These are phyloP conservation scores for Morella rubra DNA, from an alignment of 306 rosid species.

Conservation along the genomic window DNA sequence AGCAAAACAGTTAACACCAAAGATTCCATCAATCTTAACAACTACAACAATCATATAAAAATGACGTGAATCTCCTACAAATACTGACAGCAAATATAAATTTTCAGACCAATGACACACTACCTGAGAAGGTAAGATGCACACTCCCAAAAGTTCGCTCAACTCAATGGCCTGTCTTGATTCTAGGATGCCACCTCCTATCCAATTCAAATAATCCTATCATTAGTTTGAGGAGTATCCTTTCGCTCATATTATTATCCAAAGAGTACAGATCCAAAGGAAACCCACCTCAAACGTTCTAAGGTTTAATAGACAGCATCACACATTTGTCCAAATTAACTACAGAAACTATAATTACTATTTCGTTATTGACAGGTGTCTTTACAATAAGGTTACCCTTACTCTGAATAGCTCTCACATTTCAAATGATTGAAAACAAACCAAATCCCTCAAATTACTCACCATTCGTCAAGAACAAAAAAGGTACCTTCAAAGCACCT, in stretches of 20 bases:
- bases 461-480: conserved; percentile 41
- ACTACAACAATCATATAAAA: not conserved
- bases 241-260: not conserved
- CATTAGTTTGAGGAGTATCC: not conserved
- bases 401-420: not conserved
- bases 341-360: not conserved
- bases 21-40: conserved; percentile 25
- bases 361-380: not conserved
- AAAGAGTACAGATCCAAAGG: not conserved
- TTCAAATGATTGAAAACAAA: not conserved
- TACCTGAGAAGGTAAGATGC: conserved; percentile 38
- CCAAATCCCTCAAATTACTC: not conserved
- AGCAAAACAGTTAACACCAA: conserved; percentile 24
- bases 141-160: conserved; percentile 34
- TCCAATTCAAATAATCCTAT: not conserved
- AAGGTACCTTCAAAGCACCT: conserved; percentile 36
- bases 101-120: not conserved
- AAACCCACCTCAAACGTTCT: not conserved
- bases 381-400: not conserved
- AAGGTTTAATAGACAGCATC: not conserved
- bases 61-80: not conserved
- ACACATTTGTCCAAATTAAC: not conserved
- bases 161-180: conserved; percentile 34
- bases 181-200: conserved; percentile 40
- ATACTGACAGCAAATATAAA: not conserved